Conservation (phyloP, 1,284 basidiomycete species). For the Amylostereum areolatum region DNA sequence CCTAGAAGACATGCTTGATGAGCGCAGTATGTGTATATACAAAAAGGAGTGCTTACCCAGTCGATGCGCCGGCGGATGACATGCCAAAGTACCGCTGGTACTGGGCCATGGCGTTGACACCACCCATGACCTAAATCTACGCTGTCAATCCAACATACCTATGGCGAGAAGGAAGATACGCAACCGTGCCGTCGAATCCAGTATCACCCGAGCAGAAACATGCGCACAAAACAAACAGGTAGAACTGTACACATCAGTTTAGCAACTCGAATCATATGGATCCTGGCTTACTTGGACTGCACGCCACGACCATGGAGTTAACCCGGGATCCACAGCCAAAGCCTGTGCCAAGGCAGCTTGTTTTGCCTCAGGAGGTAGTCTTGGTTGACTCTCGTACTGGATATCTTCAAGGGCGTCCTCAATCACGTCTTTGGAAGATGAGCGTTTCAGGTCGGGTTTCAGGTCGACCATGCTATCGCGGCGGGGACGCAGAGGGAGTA, state of each 20-base stretch:
- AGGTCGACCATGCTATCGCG: too few species aligned
- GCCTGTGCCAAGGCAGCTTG: constrained; percentile 39
- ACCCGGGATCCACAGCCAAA: constrained; percentile 44
- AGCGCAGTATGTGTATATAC: constrained; percentile 1
- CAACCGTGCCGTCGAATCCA: constrained; percentile 46
- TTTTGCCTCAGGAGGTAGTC: constrained; percentile 32
- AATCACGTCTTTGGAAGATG: neutral
- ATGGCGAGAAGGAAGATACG: constrained; percentile 9
- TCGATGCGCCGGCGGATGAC: constrained; percentile 34
- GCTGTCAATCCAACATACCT: neutral
- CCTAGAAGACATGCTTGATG: constrained; percentile 15
- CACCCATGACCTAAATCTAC: constrained; percentile 38
- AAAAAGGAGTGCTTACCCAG: constrained; percentile 25
- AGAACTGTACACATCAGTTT: constrained; percentile 25
- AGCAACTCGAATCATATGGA: constrained; percentile 8
- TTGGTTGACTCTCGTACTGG: neutral
- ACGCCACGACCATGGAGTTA: constrained; percentile 28
- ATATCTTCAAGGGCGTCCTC: neutral
- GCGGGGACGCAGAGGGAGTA: too few species aligned
- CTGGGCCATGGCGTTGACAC: constrained; percentile 46
- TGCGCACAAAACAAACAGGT: constrained; percentile 36
- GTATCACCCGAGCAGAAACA: constrained; percentile 47
- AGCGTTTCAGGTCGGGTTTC: neutral
- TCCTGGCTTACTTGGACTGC: constrained; percentile 29
- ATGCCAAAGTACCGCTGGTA: constrained; percentile 45